Evolutionary conservation across 2,329 filamentous ascomycete species (phyloP), one percentile per base, ranked within the genome.

Genomic region (Ilyonectria destructans): DNA sequence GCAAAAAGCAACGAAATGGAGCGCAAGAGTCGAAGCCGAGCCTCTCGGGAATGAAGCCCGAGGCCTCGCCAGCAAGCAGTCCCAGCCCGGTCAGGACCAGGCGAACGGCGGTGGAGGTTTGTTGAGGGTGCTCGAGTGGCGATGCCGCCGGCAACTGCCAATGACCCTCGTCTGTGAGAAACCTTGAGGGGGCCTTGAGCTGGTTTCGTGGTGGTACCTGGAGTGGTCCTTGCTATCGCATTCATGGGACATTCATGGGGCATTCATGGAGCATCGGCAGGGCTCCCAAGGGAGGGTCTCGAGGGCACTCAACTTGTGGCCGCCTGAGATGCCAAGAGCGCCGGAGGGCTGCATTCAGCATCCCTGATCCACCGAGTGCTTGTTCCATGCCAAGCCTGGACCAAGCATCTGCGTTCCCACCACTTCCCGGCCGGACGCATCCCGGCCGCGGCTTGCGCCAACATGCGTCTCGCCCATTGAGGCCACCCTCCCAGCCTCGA

Each of bases 371-470:
- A 56, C 40, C 56, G 17, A 60, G 63, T 43, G 31, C 48, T 54
- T 58, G 43, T 33, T 52, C 26, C 48, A 65, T 58, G 48, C 62
- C 35, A 58, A 65, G 56, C 37, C 29, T 54, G 10, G 51, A 45
- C 56, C 56, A 55, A 54, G 48, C 48, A 54, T 63, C 19, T 13
- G 23, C 37, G 52, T 67, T 56, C 56, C 62, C 62, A 49, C 26
- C 29, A 45, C 46, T 43, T 43, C 52, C 40, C 26, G n/a, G 26
- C 48, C 35, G 13, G 46, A 29, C 37, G n/a, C 29, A 51, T 37
- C 54, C 46, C 21, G 59, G 59, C 59, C 59, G 54, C 55, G 54
- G 55, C 48, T 60, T 64, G 40, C 49, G 61, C 61, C 56, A 64
- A 26, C 43, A 51, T 61, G 57, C 49, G 31, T 12, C n/a, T 54